phyloP scores from a whole-genome alignment of 75 land plant species.

The Cunninghamia lanceolata region DNA sequence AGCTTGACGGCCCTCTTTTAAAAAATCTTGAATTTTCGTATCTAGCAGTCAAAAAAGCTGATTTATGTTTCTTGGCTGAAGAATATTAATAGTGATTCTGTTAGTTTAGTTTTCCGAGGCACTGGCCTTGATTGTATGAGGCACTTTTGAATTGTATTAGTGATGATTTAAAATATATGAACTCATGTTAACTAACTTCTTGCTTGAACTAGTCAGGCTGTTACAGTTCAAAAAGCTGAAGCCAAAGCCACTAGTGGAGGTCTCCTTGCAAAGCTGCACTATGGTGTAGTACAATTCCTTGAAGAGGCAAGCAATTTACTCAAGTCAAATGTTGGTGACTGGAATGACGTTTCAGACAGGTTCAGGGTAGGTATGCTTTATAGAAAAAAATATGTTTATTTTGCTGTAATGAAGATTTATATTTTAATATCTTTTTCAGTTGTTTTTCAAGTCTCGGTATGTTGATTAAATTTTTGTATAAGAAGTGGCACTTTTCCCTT shows the following conservation, averaged over 20 bases:
- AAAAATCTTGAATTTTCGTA: too few relatives aligned
- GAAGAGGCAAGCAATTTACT: slow-evolving; percentile 47
- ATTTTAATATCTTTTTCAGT: not conserved
- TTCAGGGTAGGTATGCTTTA: slow-evolving; percentile 43
- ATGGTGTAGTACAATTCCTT: slow-evolving; percentile 60
- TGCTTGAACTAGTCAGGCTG: slow-evolving; percentile 40
- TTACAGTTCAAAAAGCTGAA: slow-evolving; percentile 63
- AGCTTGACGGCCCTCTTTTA: too few relatives aligned
- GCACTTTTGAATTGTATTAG: too few relatives aligned
- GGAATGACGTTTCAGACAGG: slow-evolving; percentile 53
- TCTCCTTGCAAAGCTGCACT: slow-evolving; percentile 71
- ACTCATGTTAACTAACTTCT: not conserved
- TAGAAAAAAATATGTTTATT: not conserved
- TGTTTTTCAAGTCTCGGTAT: not conserved
- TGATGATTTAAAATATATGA: not conserved
- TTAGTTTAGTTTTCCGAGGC: not conserved
- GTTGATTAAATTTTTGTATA: not conserved
- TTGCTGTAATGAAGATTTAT: not conserved
- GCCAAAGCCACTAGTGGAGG: slow-evolving; percentile 47
- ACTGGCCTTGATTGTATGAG: not conserved
- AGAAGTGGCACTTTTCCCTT: not conserved
- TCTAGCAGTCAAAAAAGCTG: not conserved
- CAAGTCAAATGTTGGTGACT: slow-evolving; percentile 23
- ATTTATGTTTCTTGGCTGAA: not conserved
- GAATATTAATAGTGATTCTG: not conserved